Evolutionary conservation across 352 stramenopile species (phyloP).

Genomic region (Pilasporangium apinafurcum): DNA sequence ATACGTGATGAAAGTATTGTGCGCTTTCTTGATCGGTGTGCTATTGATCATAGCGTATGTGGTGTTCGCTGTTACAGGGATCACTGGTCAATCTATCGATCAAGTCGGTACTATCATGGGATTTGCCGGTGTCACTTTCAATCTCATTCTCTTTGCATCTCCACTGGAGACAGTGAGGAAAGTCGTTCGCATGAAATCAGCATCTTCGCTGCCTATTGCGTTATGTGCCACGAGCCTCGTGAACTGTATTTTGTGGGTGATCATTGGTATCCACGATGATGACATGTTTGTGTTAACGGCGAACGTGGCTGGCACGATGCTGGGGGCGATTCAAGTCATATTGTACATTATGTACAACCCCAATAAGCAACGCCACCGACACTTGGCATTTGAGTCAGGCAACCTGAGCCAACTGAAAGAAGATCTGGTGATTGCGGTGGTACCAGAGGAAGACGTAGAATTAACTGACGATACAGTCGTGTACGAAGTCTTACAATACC

Average conservation of each 20-base stretch:
- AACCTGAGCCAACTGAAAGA: too few species aligned
- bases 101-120: slow-evolving; percentile 13
- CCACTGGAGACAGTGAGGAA: slow-evolving; percentile 21
- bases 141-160: slow-evolving; percentile 26
- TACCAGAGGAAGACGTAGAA: too few species aligned
- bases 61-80: slow-evolving; percentile 8
- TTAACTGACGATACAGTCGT: too few species aligned
- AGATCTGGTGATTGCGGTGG: too few species aligned
- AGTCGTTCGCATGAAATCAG: slow-evolving; percentile 17
- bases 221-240: slow-evolving; percentile 15
- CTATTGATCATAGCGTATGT: slow-evolving; percentile 12
- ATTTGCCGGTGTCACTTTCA: slow-evolving; percentile 16
- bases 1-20: slow-evolving; percentile 4
- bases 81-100: slow-evolving; percentile 4
- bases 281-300: slow-evolving; percentile 29
- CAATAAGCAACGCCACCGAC: too few species aligned
- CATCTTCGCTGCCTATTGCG: slow-evolving; percentile 19
- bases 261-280: slow-evolving; percentile 15
- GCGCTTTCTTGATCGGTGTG: slow-evolving; percentile 1
- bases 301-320: slow-evolving; percentile 19
- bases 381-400: too few species aligned
- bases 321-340: slow-evolving; percentile 30
- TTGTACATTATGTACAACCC: slow-evolving; percentile 36
- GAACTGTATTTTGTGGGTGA: slow-evolving; percentile 29
- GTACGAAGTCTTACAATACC: too few species aligned